Evolutionary conservation across 441 rosid genomes (phyloP).

Genomic region (Syzygium malaccense): DNA sequence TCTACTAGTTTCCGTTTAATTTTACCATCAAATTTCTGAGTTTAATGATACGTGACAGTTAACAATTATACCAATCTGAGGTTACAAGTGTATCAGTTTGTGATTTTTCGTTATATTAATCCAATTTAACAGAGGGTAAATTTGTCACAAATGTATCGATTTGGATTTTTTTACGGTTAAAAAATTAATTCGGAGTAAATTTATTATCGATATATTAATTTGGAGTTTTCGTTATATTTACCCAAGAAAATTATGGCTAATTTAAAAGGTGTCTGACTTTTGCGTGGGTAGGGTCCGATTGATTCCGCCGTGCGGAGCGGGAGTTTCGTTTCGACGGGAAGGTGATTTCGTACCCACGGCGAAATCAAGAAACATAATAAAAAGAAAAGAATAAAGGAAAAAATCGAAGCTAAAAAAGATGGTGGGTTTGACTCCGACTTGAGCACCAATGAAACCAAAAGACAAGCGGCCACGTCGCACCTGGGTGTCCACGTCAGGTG

Average conservation of each 20-base stretch:
- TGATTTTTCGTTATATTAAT: too few relatives aligned
- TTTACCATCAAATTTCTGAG: too few relatives aligned
- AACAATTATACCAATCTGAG: too few relatives aligned
- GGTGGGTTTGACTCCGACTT: background rate
- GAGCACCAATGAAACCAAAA: background rate
- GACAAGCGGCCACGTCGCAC: background rate
- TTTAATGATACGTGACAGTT: too few relatives aligned
- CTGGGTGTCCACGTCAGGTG: background rate
- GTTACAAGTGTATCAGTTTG: too few relatives aligned
- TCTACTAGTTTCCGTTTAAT: too few relatives aligned
- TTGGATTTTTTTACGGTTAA: rapidly evolving
- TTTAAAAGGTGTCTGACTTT: background rate
- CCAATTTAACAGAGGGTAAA: too few relatives aligned
- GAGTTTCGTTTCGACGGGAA: background rate
- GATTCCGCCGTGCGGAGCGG: background rate
- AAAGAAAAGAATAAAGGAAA: background rate
- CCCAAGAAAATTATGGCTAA: background rate
- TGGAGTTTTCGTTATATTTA: too few relatives aligned
- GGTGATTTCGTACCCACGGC: background rate
- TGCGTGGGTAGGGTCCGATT: too few relatives aligned
- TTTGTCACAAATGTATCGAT: rapidly evolving
- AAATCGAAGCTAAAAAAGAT: background rate
- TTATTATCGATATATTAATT: too few relatives aligned
- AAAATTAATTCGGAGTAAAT: too few relatives aligned
- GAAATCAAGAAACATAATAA: background rate